phyloP scores from a whole-genome alignment of 2,329 filamentous ascomycete species.

The Ramularia collo-cygni region DNA sequence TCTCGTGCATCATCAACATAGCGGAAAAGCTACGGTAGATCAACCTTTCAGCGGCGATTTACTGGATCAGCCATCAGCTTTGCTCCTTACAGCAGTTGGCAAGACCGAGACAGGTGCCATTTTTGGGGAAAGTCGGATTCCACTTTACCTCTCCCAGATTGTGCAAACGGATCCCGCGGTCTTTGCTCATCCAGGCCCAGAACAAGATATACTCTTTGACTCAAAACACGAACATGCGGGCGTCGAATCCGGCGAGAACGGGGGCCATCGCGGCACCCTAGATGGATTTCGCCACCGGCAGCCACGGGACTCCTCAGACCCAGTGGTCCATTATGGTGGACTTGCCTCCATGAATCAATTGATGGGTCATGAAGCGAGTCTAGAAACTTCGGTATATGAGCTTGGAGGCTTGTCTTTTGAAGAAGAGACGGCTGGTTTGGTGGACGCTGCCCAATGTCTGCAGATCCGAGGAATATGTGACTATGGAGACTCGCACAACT shows the following conservation, averaged over 20 bases:
- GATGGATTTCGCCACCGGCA: not conserved
- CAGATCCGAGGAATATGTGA: slow-evolving; percentile 18
- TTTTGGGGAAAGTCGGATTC: not conserved
- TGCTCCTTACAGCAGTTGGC: not conserved
- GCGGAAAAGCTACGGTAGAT: not conserved
- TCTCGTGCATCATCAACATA: not conserved
- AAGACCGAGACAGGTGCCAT: not conserved
- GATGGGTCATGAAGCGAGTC: not conserved
- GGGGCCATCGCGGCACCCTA: not conserved
- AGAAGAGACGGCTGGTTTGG: not conserved
- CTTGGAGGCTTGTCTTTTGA: not conserved
- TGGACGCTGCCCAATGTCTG: slow-evolving; percentile 1
- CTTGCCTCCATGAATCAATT: not conserved
- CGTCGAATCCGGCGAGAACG: not conserved
- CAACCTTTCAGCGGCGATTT: not conserved
- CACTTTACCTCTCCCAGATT: not conserved
- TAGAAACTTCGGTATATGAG: not conserved
- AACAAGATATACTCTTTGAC: not conserved
- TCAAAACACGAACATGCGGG: not conserved
- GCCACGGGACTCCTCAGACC: not conserved
- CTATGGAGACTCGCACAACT: slow-evolving; percentile 20
- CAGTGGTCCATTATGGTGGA: not conserved
- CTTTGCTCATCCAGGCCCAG: not conserved
- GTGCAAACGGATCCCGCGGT: not conserved
- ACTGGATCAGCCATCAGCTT: not conserved